These are phyloP conservation scores for Funneliformis geosporum DNA, from an alignment of 192 early-diverging fungal species.

Conservation along the genomic window DNA sequence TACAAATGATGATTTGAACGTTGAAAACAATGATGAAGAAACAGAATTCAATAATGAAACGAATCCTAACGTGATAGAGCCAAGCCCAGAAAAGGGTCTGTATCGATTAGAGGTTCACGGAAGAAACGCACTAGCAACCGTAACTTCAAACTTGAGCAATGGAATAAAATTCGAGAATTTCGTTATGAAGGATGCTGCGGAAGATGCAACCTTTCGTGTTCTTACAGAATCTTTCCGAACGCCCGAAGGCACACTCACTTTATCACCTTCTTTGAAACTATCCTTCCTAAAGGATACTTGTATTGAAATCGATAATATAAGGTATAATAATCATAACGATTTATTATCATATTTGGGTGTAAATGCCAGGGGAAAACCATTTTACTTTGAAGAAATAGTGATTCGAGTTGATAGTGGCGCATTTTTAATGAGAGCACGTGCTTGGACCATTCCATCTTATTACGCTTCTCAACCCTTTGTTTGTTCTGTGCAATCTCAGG, in stretches of 20 bases:
- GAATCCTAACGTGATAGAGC: too few species aligned
- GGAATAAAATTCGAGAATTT: neutral
- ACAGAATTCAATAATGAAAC: neutral
- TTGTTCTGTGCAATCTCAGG: neutral
- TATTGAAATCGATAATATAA: neutral
- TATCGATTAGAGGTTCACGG: neutral
- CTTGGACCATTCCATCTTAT: slow-evolving; percentile 1
- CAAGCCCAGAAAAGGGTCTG: neutral
- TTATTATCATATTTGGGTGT: neutral
- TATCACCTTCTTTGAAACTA: slow-evolving; percentile 10
- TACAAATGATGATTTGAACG: neutral
- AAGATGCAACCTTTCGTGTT: neutral
- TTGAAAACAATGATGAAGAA: neutral
- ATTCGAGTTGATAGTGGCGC: neutral
- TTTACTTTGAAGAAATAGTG: slow-evolving; percentile 14
- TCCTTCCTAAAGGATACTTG: neutral
- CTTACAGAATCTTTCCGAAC: neutral
- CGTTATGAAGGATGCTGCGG: neutral
- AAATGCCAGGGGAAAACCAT: neutral
- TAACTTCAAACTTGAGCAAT: neutral
- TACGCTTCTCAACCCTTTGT: slow-evolving; percentile 6
- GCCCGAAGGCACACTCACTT: neutral
- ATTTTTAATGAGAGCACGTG: slow-evolving; percentile 9
- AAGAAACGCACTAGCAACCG: neutral
- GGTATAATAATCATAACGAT: neutral